Conservation (phyloP, 1,139 yeast genomes). For the Hyphopichia fennica region DNA sequence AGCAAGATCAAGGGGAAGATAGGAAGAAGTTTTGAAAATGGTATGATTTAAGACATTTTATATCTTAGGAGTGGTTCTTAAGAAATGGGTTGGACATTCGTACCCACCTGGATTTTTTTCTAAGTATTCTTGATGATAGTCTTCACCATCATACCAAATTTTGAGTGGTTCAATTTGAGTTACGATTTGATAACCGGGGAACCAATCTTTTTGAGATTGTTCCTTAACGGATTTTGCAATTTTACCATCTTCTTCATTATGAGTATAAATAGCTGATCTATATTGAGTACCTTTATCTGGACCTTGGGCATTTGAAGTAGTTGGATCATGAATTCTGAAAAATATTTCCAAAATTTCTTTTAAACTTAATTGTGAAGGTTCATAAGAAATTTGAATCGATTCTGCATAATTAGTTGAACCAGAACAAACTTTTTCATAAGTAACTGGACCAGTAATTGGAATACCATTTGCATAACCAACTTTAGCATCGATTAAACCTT, state of each 20-base stretch:
- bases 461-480: constrained; percentile 92
- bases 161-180: constrained; percentile 70
- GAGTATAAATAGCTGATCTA: constrained; percentile 73
- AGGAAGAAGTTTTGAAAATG: too few species aligned
- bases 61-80: constrained; percentile 45
- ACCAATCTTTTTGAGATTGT: constrained; percentile 39
- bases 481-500: constrained; percentile 70
- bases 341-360: constrained; percentile 76
- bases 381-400: constrained; percentile 77
- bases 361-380: constrained; percentile 61
- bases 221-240: constrained; percentile 29
- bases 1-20: too few species aligned
- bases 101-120: constrained; percentile 80
- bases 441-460: constrained; percentile 48
- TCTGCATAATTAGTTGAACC: constrained; percentile 77
- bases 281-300: constrained; percentile 84
- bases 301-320: constrained; percentile 65
- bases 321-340: constrained; percentile 84
- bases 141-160: constrained; percentile 89
- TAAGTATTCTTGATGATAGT: constrained; percentile 83
- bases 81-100: constrained; percentile 84
- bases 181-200: constrained; percentile 44
- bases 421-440: constrained; percentile 73
- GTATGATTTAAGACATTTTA: too few species aligned
- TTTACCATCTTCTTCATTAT: constrained; percentile 42